Conservation (phyloP, 2,329 filamentous ascomycete species). For the Teratosphaeriaceae sp. region DNA sequence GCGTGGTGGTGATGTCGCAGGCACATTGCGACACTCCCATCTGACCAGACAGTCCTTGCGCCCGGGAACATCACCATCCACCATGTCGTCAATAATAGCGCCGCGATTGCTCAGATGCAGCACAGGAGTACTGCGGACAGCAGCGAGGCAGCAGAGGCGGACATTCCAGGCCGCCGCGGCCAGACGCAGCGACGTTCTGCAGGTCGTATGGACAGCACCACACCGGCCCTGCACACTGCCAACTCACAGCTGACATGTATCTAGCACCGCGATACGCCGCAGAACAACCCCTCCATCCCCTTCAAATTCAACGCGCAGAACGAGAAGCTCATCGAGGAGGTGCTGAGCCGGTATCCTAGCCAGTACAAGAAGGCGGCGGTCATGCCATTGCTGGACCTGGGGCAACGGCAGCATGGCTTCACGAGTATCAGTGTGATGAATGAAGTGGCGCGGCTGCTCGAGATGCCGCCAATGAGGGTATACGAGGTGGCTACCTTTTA, state of each 20-base stretch:
- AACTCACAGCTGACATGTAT: background rate
- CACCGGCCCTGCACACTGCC: background rate
- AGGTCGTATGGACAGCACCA: conserved; percentile 39
- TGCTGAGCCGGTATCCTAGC: conserved; percentile 93
- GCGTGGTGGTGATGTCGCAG: background rate
- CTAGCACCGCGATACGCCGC: conserved; percentile 83
- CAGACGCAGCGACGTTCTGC: conserved; percentile 64
- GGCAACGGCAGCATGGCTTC: conserved; percentile 96
- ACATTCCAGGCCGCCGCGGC: conserved; percentile 63
- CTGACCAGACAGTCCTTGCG: too few species aligned
- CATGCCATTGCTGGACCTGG: conserved; percentile 94
- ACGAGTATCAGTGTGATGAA: conserved; percentile 99
- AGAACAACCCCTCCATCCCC: conserved; percentile 88
- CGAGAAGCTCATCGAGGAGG: conserved; percentile 85
- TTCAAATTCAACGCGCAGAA: conserved; percentile 95
- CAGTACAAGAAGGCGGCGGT: conserved; percentile 99
- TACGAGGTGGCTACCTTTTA: conserved; percentile 99
- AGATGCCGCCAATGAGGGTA: conserved; percentile 98
- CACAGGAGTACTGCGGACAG: conserved; percentile 57
- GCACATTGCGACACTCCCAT: too few species aligned
- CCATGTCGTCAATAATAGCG: conserved; percentile 78
- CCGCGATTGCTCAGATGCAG: conserved; percentile 66
- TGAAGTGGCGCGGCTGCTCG: conserved; percentile 87
- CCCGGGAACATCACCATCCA: conserved; percentile 13
- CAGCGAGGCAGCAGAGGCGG: conserved; percentile 61